phyloP scores from a whole-genome alignment of 2,329 filamentous ascomycete genomes.

The Epichloe sibirici region DNA sequence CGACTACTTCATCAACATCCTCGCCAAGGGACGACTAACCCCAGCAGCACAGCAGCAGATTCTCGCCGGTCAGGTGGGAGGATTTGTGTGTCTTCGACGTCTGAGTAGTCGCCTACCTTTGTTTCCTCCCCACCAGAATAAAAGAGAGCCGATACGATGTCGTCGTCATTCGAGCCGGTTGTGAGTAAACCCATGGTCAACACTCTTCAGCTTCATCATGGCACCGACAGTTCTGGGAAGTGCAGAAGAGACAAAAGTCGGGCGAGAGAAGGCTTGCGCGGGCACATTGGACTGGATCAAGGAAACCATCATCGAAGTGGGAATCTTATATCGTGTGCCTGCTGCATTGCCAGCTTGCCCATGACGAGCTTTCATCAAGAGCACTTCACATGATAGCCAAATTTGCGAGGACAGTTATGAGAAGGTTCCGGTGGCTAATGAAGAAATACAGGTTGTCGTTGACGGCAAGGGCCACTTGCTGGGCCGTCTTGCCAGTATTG shows the following conservation, averaged over 20 bases:
- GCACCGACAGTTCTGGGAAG: constrained; percentile 3
- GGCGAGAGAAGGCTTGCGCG: constrained; percentile 4
- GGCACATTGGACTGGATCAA: constrained; percentile 3
- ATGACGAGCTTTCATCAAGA: neutral
- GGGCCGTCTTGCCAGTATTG: constrained; percentile 93
- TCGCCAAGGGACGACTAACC: constrained; percentile 29
- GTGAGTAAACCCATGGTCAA: constrained; percentile 37
- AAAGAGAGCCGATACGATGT: constrained; percentile 42
- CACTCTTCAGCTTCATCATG: constrained; percentile 3
- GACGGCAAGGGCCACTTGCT: constrained; percentile 99
- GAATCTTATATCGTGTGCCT: constrained; percentile 3
- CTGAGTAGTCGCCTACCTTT: constrained; percentile 22
- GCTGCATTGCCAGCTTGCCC: neutral
- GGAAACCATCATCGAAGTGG: neutral
- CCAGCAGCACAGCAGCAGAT: constrained; percentile 28
- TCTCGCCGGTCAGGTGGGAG: constrained; percentile 26
- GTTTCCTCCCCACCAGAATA: constrained; percentile 15
- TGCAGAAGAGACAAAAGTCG: constrained; percentile 1
- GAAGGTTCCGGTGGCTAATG: constrained; percentile 13
- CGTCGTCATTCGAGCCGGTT: constrained; percentile 53
- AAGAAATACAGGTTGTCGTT: constrained; percentile 67
- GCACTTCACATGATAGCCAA: neutral
- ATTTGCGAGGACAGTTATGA: neutral
- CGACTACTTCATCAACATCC: constrained; percentile 26
- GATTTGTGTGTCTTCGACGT: constrained; percentile 23